Conservation (phyloP, 176 grass and related monocot genomes). For the Otatea glauca region DNA sequence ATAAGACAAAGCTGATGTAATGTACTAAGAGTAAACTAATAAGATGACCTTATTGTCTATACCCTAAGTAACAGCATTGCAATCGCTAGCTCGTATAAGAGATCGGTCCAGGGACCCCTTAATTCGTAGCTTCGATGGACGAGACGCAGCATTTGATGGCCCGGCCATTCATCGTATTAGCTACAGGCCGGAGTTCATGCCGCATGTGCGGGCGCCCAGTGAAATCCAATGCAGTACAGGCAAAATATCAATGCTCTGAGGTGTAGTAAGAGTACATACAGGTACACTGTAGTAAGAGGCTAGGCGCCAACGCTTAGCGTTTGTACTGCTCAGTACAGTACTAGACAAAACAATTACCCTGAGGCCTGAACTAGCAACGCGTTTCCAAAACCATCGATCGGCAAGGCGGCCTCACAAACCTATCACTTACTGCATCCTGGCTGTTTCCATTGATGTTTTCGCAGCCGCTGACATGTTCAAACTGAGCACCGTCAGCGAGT, state of each 20-base stretch:
- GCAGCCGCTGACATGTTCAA: not conserved
- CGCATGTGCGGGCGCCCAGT: not conserved
- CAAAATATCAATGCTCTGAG: not conserved
- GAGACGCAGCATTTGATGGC: not conserved
- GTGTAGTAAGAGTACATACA: not conserved
- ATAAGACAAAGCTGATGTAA: too few relatives aligned
- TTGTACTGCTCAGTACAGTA: not conserved
- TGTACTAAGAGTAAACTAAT: too few relatives aligned
- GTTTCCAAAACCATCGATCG: not conserved
- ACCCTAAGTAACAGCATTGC: too few relatives aligned
- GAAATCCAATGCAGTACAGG: not conserved
- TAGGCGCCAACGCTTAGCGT: not conserved
- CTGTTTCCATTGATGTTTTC: not conserved
- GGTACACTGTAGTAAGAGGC: not conserved
- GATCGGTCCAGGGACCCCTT: slow-evolving; percentile 42
- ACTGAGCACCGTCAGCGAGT: not conserved
- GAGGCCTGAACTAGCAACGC: not conserved
- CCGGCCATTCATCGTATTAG: not conserved
- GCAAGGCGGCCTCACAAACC: not conserved
- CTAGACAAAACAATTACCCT: not conserved
- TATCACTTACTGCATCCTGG: not conserved
- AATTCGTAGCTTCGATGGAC: not conserved
- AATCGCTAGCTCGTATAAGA: not conserved
- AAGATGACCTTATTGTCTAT: too few relatives aligned
- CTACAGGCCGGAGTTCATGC: slow-evolving; percentile 11